Evolutionary conservation across 2,329 filamentous ascomycete genomes (phyloP).

Genomic region (Chrysoporthe deuterocubensis): DNA sequence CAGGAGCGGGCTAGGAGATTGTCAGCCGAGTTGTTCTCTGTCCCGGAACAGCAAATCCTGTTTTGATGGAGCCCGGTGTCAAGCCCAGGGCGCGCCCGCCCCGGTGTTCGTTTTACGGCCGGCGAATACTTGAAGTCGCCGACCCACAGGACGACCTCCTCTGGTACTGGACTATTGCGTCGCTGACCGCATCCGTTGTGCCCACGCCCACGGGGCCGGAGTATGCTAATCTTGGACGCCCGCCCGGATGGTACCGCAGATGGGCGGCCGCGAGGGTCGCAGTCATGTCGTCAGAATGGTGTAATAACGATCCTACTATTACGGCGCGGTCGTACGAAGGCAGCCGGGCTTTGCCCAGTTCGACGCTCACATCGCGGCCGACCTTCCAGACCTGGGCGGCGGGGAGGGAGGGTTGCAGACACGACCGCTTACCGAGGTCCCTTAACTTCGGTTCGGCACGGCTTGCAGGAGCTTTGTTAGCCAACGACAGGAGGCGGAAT

Average conservation of each 20-base stretch:
- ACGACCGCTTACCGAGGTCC: not conserved
- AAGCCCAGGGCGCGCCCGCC: not conserved
- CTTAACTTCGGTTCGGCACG: slow-evolving; percentile 6
- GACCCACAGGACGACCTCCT: not conserved
- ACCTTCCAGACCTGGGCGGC: slow-evolving; percentile 1
- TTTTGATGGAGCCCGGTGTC: no score
- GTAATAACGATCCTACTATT: not conserved
- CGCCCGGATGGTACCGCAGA: not conserved
- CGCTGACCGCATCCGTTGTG: not conserved
- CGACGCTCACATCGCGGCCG: not conserved
- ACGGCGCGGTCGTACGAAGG: not conserved
- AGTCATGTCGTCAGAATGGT: not conserved
- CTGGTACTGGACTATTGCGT: not conserved
- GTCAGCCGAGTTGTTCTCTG: not conserved
- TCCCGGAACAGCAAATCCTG: no score
- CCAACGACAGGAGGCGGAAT: not conserved
- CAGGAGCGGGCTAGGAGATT: no score
- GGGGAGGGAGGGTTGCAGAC: not conserved
- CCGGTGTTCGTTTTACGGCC: not conserved
- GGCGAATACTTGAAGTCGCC: not conserved
- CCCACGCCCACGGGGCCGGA: slow-evolving; percentile 4
- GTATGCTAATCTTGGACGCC: slow-evolving; percentile 1
- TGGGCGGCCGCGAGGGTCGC: not conserved
- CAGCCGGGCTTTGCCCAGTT: not conserved
- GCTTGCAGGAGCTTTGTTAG: not conserved